Percentiles rank a stretch among this genome's conserved stretches.
These are phyloP conservation scores for Ogataea nonfermentans DNA, from an alignment of 805 yeast species.

Conservation along the genomic window DNA sequence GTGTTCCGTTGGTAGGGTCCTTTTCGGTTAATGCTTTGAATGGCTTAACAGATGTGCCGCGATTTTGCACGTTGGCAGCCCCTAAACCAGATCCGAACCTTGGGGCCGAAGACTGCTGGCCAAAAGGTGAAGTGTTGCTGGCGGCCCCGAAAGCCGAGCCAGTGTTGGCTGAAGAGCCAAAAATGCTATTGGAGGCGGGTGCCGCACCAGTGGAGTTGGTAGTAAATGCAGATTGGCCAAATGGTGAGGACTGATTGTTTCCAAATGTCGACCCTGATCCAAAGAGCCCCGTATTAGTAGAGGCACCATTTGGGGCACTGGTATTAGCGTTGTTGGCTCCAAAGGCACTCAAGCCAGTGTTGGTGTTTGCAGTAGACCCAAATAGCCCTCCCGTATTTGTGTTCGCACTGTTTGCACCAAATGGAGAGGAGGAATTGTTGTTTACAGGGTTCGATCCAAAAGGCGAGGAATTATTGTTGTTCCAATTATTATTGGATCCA, in stretches of 20 bases:
- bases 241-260: slow-evolving; percentile 32
- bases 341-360: slow-evolving; percentile 37
- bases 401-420: slow-evolving; percentile 28
- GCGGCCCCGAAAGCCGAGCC: slow-evolving; percentile 33
- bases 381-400: slow-evolving; percentile 19
- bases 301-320: slow-evolving; percentile 25
- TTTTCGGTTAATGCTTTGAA: slow-evolving; percentile 70
- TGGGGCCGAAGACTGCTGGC: slow-evolving; percentile 32
- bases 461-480: slow-evolving; percentile 21
- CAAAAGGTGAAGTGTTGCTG: slow-evolving; percentile 37
- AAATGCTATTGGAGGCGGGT: slow-evolving; percentile 14
- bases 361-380: slow-evolving; percentile 24
- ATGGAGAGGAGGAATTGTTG: slow-evolving; percentile 22
- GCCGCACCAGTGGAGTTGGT: slow-evolving; percentile 6
- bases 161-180: slow-evolving; percentile 28
- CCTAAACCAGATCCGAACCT: slow-evolving; percentile 34
- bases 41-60: slow-evolving; percentile 73
- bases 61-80: slow-evolving; percentile 38
- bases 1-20: slow-evolving; percentile 58
- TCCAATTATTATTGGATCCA: slow-evolving; percentile 20
- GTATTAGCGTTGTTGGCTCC: slow-evolving; percentile 28
- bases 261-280: slow-evolving; percentile 24
- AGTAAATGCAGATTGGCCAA: slow-evolving; percentile 49
- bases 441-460: slow-evolving; percentile 19
- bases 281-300: slow-evolving; percentile 25